Conservation (phyloP, 2,329 filamentous ascomycete species). For the Neonectria coccinea region DNA sequence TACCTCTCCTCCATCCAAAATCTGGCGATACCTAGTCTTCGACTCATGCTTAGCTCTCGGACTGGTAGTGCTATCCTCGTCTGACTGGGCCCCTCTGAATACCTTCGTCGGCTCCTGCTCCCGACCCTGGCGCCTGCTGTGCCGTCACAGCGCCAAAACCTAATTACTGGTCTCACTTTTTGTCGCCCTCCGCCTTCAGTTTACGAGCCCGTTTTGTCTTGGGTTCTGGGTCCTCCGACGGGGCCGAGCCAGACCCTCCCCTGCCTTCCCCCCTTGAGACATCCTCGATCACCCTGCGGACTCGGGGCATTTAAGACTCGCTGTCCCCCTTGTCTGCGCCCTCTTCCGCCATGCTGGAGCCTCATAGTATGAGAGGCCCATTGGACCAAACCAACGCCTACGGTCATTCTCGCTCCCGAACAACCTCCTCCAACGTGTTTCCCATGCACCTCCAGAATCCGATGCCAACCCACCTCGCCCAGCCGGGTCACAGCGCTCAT, state of each 20-base stretch:
- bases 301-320: slow-evolving; percentile 41
- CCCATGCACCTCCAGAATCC: slow-evolving; percentile 51
- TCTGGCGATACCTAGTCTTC: slow-evolving; percentile 22
- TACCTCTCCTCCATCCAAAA: slow-evolving; percentile 28
- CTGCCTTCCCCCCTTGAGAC: slow-evolving; percentile 39
- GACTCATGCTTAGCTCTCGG: slow-evolving; percentile 28
- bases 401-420: slow-evolving; percentile 66
- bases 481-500: slow-evolving; percentile 50
- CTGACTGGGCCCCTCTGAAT: slow-evolving; percentile 11
- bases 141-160: slow-evolving; percentile 23
- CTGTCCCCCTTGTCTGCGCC: slow-evolving; percentile 32
- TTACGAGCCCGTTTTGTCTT: slow-evolving; percentile 24
- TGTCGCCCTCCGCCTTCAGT: slow-evolving; percentile 43
- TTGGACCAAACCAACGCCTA: slow-evolving; percentile 56
- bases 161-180: slow-evolving; percentile 40
- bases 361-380: slow-evolving; percentile 48
- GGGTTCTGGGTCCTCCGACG: slow-evolving; percentile 28
- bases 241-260: slow-evolving; percentile 34
- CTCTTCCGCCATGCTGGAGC: slow-evolving; percentile 47
- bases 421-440: slow-evolving; percentile 67
- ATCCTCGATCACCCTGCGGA: slow-evolving; percentile 35
- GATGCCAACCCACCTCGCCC: slow-evolving; percentile 46
- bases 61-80: slow-evolving; percentile 5
- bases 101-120: slow-evolving; percentile 18
- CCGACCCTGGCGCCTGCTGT: slow-evolving; percentile 17